Conservation (phyloP, 495 filamentous ascomycete genomes). For the Talaromyces liani region DNA sequence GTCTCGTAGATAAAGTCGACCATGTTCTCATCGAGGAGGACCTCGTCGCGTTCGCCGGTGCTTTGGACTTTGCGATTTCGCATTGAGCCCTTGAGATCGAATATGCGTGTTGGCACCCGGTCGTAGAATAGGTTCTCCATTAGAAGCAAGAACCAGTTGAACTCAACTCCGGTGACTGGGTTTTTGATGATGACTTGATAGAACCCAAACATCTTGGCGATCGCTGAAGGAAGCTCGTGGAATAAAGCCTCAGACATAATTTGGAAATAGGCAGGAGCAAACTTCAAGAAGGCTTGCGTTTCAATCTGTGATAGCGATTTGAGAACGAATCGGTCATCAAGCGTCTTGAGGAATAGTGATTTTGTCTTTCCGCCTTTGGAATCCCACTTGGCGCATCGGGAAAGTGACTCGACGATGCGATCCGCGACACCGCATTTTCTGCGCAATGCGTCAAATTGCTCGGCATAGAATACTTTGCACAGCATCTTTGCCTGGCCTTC, state of each 20-base stretch:
- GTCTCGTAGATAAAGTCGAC: constrained; percentile 99
- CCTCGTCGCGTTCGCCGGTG: constrained; percentile 92
- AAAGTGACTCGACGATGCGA: constrained; percentile 90
- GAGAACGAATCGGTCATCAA: constrained; percentile 88
- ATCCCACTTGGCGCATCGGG: constrained; percentile 95
- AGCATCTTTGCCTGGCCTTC: constrained; percentile 89
- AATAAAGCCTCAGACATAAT: constrained; percentile 96
- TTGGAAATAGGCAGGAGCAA: constrained; percentile 93
- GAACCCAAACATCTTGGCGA: constrained; percentile 98
- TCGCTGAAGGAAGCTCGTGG: constrained; percentile 91
- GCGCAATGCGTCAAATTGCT: constrained; percentile 93
- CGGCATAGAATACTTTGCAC: constrained; percentile 96
- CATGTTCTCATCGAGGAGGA: constrained; percentile 97
- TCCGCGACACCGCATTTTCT: constrained; percentile 88
- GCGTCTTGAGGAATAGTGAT: constrained; percentile 94
- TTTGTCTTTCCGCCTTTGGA: constrained; percentile 98
- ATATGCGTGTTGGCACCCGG: constrained; percentile 82
- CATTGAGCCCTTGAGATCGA: constrained; percentile 98
- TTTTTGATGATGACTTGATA: constrained; percentile 98
- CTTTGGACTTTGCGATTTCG: constrained; percentile 92
- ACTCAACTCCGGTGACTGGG: constrained; percentile 81
- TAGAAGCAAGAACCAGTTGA: constrained; percentile 87
- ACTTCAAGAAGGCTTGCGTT: constrained; percentile 86
- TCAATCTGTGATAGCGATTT: constrained; percentile 86
- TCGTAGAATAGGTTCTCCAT: constrained; percentile 99